Evolutionary conservation across 768 basidiomycete genomes (phyloP).

Genomic region (Boletus tylopilopsis): DNA sequence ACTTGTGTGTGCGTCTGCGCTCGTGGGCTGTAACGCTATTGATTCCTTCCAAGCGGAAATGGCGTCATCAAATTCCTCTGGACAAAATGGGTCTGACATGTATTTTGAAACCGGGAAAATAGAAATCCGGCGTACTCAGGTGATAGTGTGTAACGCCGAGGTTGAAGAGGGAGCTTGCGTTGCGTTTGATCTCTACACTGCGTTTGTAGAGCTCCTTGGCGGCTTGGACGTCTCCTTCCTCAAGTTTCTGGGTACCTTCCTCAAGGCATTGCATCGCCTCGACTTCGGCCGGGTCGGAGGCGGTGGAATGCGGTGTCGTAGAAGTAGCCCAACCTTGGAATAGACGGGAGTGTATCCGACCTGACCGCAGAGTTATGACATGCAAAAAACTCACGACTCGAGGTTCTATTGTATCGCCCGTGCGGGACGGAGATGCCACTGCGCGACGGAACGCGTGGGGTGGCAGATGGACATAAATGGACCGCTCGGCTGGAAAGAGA

Average conservation of each 20-base stretch:
- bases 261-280: constrained; percentile 80
- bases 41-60: constrained; percentile 86
- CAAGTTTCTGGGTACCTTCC: constrained; percentile 77
- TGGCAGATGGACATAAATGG: constrained; percentile 19
- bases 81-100: constrained; percentile 13
- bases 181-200: constrained; percentile 76
- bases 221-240: constrained; percentile 79
- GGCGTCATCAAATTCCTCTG: constrained; percentile 86
- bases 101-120: constrained; percentile 13
- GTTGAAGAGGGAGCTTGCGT: constrained; percentile 81
- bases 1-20: constrained; percentile 88
- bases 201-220: constrained; percentile 76
- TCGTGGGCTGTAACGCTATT: constrained; percentile 74
- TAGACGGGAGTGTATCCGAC: constrained; percentile 1
- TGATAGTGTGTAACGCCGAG: constrained; percentile 89
- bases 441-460: constrained; percentile 8
- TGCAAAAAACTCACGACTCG: constrained; percentile 29
- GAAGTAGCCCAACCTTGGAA: constrained; percentile 70
- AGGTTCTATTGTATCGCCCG: constrained; percentile 3
- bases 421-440: constrained; percentile 3
- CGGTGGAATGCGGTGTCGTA: constrained; percentile 75
- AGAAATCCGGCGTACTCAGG: constrained; percentile 54
- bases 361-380: constrained; percentile 5
- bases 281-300: constrained; percentile 76
- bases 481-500: constrained; percentile 22